Base-by-base conservation (phyloP, 768 basidiomycete species). In the Lactifluus pinguis region DNA sequence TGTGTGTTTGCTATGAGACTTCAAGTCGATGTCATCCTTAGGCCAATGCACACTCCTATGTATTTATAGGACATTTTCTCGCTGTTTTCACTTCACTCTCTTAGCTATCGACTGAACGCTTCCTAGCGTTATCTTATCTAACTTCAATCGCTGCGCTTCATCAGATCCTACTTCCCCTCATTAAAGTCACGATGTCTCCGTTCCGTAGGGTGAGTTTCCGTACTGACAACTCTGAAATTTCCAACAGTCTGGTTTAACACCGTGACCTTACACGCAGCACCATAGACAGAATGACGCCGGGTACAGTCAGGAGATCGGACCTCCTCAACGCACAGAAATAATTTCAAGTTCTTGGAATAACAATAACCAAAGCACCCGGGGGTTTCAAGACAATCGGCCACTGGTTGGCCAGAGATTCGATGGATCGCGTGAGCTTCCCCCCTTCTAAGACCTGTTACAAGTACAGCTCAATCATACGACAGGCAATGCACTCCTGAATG, bases 401-500 rank as follows among this genome's bases (percentile, higher is more conserved):
- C 30, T 29, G 1, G 41, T 25, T 14, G 47, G 47, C 19, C 49
- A 38, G 36, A 8, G 45, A 15, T 11, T 14, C 1, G 25, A 25
- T 25, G 61, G 57, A 53, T 47, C 57, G 38, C 51, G 61, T 62
- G 17, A 1, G 61, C n/a, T 1, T 50, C 42, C 17, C 30, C 6
- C 21, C 21, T 14, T 36, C 11, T 53, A 21, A 48, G n/a, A 57
- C 30, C 4, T 17, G 45, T 9, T 9, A 34, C 32, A 14, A 25
- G 49, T 53, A 25, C 15, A 6, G 38, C 44, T 57, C 2, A 57
- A 53, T 21, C 5, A 10, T 47, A 9, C 9, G 25, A 49, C 30
- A 62, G 61, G 45, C 14, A 53, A 19, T 21, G 61, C 61, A 5
- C 55, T 62, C 7, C 29, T 62, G 19, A 57, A 47, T 6, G 39